phyloP scores from a whole-genome alignment of 352 stramenopile species.

The Pythium brassicae region DNA sequence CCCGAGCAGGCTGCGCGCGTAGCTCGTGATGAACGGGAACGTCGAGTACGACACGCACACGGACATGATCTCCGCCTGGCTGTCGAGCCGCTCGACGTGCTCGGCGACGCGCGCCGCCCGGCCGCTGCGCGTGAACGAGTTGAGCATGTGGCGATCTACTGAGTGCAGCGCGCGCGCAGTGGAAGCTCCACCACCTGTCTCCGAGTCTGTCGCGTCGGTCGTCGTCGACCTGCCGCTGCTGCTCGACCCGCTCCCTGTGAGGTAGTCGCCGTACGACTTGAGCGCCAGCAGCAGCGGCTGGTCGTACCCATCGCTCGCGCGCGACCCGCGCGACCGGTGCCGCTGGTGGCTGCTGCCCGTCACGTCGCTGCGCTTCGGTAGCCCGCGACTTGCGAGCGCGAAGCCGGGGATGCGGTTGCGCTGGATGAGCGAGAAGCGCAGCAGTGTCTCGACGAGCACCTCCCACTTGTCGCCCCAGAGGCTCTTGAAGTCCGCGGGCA shows the following conservation, averaged over 20 bases:
- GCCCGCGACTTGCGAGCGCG: conserved; percentile 42
- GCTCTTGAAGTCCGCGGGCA: conserved; percentile 75
- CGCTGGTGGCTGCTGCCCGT: conserved; percentile 20
- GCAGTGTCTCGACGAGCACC: conserved; percentile 50
- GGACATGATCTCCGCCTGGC: conserved; percentile 60
- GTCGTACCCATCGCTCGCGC: conserved; percentile 40
- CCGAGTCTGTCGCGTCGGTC: conserved; percentile 22
- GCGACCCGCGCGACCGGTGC: conserved; percentile 20
- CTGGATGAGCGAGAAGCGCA: conserved; percentile 76
- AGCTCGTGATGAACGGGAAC: conserved; percentile 84
- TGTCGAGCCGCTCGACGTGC: conserved; percentile 69
- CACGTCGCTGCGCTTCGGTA: conserved; percentile 41
- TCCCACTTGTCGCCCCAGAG: conserved; percentile 70
- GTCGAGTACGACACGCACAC: conserved; percentile 80
- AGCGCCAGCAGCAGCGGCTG: conserved; percentile 54
- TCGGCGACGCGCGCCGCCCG: conserved; percentile 46
- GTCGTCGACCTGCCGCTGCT: conserved; percentile 11
- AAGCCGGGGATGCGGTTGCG: conserved; percentile 70
- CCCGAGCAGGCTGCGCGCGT: conserved; percentile 65
- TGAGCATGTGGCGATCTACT: conserved; percentile 48
- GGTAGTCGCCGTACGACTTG: conserved; percentile 71
- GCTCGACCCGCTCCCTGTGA: conserved; percentile 26
- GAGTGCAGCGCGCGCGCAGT: conserved; percentile 10
- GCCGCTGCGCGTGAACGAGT: conserved; percentile 64
- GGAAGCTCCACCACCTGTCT: conserved; percentile 11